Base-by-base conservation (phyloP, 2,329 filamentous ascomycete genomes). In the Botryosphaeria dothidea region DNA sequence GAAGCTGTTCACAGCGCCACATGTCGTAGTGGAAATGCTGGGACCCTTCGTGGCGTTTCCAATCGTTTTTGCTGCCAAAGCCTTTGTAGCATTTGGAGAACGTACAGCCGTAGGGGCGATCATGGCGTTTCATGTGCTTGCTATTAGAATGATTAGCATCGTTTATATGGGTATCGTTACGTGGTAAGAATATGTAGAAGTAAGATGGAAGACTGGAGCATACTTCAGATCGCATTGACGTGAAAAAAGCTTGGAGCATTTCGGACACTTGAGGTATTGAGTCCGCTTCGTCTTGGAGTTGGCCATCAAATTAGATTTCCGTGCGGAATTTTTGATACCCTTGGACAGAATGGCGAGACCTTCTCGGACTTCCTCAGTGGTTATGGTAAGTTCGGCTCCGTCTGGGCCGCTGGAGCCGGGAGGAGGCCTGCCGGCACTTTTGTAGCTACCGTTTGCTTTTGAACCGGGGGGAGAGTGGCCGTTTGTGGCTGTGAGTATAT, bases 21-120 rank as follows among this genome's bases (percentile, higher is more conserved):
- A 84, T 83, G 71, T 93, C 89, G 5, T 85, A 76, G 66, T 90
- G 86, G 67, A 86, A 87, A 74, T 97, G 93, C 71, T 94, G 90
- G 17, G 86, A 88, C 68, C 88, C 90, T 72, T 97, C 94, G 72
- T 97, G 93, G 1, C 93, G 87, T 74, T 96, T 96, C 93, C 88
- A 97, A 76, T 97, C 93, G 66, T 92, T 93, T 74, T 97, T 96
- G 76, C 91, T 93, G n/a, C 93, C 93, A 69, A 97, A 97, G 0
- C 74, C 82, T 72, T 92, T 93, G 56, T 78, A 76, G 72, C 93
- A 97, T 31, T 80, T 77, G 8, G 82, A 77, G 68, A 88, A 91
- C 0, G 92, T 96, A 76, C 93, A 97, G 13, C 88, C 88, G 68
- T 94, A 97, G 0, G 92, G 93, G 68, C 88, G 88, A 7, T 86